These are phyloP conservation scores for Fusarium fracticaudum DNA, from an alignment of 2,329 filamentous ascomycete genomes.

Conservation along the genomic window DNA sequence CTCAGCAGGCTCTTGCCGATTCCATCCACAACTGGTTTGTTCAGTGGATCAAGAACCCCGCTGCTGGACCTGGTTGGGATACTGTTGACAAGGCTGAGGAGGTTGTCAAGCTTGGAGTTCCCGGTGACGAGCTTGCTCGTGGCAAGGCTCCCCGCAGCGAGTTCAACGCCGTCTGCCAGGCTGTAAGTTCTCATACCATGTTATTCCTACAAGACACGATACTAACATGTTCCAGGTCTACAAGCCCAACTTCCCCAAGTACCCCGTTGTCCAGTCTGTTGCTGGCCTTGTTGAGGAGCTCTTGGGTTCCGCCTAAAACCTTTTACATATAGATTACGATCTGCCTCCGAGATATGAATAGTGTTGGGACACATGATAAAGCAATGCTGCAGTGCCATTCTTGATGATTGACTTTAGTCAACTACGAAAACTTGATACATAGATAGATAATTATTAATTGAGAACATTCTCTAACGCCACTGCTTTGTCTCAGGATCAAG, in stretches of 20 bases:
- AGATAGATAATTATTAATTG: neutral
- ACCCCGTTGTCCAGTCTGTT: slow-evolving; percentile 24
- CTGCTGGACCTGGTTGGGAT: slow-evolving; percentile 54
- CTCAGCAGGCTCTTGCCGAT: slow-evolving; percentile 53
- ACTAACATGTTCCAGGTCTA: neutral
- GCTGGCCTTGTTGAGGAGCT: neutral
- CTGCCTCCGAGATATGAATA: slow-evolving; percentile 17
- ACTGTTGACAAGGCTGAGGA: slow-evolving; percentile 35
- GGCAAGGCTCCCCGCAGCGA: slow-evolving; percentile 5
- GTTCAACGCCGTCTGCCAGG: slow-evolving; percentile 33
- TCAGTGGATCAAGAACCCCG: slow-evolving; percentile 55
- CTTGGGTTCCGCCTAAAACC: neutral
- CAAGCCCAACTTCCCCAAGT: slow-evolving; percentile 20
- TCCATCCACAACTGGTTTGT: slow-evolving; percentile 55
- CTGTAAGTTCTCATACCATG: neutral
- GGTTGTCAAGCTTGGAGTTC: slow-evolving; percentile 36
- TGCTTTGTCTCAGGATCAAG: slow-evolving; percentile 1
- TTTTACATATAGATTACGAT: neutral
- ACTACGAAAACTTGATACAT: neutral
- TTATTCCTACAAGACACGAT: too few species aligned
- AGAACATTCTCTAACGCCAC: neutral
- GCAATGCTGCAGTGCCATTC: neutral
- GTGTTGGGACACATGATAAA: neutral
- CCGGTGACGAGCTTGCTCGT: slow-evolving; percentile 31
- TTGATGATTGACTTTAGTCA: neutral